phyloP scores from a whole-genome alignment of 768 basidiomycete genomes.

The Tylopilus sp. region DNA sequence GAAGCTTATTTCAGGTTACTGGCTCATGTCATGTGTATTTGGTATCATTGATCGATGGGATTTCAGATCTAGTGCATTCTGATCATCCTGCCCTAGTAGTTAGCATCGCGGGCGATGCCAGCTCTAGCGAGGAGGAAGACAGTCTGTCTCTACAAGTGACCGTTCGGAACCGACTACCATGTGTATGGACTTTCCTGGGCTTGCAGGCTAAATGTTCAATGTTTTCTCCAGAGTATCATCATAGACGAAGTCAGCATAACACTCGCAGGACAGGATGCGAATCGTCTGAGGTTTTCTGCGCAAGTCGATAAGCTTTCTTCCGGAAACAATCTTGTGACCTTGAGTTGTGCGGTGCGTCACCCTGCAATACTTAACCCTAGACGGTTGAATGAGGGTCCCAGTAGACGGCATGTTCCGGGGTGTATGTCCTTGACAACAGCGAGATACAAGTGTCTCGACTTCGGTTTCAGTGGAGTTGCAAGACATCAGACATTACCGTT shows the following conservation, averaged over 20 bases:
- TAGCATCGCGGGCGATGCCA: conserved; percentile 43
- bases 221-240: conserved; percentile 46
- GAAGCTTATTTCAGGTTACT: conserved; percentile 53
- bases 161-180: conserved; percentile 67
- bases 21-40: conserved; percentile 1
- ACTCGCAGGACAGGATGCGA: conserved; percentile 61
- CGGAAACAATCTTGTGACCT: conserved; percentile 53
- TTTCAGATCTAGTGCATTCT: conserved; percentile 58
- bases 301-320: conserved; percentile 43
- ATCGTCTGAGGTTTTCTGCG: conserved; percentile 54
- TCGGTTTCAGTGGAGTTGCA: conserved; percentile 61
- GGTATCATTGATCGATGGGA: conserved; percentile 9
- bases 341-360: conserved; percentile 70
- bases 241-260: conserved; percentile 59
- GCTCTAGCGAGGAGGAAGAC: conserved; percentile 58
- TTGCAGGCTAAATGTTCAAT: conserved; percentile 6
- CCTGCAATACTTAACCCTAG: not conserved
- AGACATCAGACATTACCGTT: conserved; percentile 23
- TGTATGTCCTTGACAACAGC: conserved; percentile 62
- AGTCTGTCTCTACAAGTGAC: conserved; percentile 57
- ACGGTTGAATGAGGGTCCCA: not conserved
- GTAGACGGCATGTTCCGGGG: conserved; percentile 65
- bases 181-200: conserved; percentile 49
- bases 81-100: conserved; percentile 70
- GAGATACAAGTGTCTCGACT: conserved; percentile 65